Conservation (phyloP, 768 basidiomycete genomes). For the Cystofilobasidium bisporidii region DNA sequence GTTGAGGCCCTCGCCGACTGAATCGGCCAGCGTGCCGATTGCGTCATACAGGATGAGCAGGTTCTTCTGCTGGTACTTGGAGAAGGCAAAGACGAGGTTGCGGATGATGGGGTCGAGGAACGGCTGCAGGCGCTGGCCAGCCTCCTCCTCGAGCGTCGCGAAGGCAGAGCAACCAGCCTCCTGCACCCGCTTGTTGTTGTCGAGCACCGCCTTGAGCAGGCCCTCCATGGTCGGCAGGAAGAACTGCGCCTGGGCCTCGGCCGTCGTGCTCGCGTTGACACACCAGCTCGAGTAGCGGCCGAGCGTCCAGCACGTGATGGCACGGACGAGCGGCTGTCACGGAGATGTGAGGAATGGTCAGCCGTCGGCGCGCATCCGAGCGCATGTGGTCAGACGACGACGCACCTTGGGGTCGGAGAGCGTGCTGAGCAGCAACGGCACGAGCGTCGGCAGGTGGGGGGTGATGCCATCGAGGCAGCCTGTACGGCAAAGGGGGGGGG, state of each 20-base stretch:
- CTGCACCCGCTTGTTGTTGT: constrained; percentile 97
- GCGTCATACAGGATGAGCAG: constrained; percentile 97
- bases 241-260: constrained; percentile 73
- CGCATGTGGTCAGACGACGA: too few species aligned
- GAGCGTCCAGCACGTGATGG: constrained; percentile 99
- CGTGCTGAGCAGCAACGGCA: constrained; percentile 85
- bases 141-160: constrained; percentile 96
- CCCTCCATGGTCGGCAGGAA: constrained; percentile 99
- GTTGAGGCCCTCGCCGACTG: constrained; percentile 77
- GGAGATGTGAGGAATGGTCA: background rate
- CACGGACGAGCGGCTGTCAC: constrained; percentile 80
- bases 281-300: constrained; percentile 98
- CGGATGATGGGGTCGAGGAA: constrained; percentile 90
- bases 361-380: too few species aligned
- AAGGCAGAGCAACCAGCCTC: constrained; percentile 99
- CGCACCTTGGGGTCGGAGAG: constrained; percentile 82
- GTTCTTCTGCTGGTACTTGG: constrained; percentile 99
- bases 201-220: constrained; percentile 89
- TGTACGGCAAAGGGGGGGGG: too few species aligned
- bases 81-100: constrained; percentile 90
- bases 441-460: constrained; percentile 82
- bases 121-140: constrained; percentile 75
- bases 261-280: constrained; percentile 45
- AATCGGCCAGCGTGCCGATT: constrained; percentile 95
- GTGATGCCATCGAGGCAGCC: constrained; percentile 90